Evolutionary conservation across 345 rosid species (phyloP).

Genomic region (Gossypium ekmanianum): DNA sequence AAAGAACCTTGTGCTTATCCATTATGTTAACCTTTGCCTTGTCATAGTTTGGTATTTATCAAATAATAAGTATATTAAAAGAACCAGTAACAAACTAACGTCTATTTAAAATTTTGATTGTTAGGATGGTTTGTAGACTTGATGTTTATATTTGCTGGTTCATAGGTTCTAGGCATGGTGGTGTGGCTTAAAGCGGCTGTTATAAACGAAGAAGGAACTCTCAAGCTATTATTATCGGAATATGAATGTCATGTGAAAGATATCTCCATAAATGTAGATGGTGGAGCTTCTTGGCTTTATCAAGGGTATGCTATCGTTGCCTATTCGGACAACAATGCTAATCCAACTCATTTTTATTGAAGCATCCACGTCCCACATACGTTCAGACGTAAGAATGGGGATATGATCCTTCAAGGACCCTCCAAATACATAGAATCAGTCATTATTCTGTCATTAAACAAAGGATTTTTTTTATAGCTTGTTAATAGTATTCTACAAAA

Average conservation of each 20-base stretch:
- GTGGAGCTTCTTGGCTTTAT: constrained; percentile 89
- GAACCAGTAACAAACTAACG: background rate
- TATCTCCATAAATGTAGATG: constrained; percentile 54
- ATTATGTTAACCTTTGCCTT: background rate
- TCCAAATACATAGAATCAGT: background rate
- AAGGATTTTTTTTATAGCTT: too few species aligned
- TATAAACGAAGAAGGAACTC: constrained; percentile 39
- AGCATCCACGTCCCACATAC: background rate
- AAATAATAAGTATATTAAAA: background rate
- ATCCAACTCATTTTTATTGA: background rate
- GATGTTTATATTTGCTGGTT: background rate
- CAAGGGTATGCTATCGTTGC: constrained; percentile 46
- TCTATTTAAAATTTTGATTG: background rate
- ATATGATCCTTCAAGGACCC: background rate
- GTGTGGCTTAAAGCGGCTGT: constrained; percentile 35
- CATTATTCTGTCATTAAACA: too few species aligned
- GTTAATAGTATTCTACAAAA: too few species aligned
- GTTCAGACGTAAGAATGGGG: background rate
- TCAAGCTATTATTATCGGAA: constrained; percentile 39
- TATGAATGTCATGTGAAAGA: constrained; percentile 51
- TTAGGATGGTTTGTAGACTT: background rate
- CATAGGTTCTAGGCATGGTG: constrained; percentile 64
- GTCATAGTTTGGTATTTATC: background rate
- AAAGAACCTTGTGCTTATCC: background rate
- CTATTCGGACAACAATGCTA: background rate